Evolutionary conservation across 768 basidiomycete species (phyloP), one percentile per base, ranked within the genome.

Genomic region (Hysterangium stoloniferum): DNA sequence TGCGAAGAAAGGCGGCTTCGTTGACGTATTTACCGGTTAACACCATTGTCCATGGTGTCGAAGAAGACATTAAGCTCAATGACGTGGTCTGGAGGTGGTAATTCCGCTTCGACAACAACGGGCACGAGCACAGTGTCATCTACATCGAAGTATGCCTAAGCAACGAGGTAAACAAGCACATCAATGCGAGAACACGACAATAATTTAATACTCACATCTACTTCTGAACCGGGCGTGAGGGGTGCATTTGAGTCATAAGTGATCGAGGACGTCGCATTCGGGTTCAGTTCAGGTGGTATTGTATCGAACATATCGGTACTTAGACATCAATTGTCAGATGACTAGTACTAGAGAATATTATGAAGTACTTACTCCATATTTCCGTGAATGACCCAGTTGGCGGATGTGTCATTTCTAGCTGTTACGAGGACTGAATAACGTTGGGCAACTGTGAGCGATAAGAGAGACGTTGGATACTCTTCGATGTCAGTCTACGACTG

Each of bases 361-460:
- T n/a, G 8, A 11, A 19, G n/a, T 13, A 57, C 64, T 53, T 56
- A 68, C 67, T 94, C 89, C 79, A 97, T 89, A 71, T 93, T 88
- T 4, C 86, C 86, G 61, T 92, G 88, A 52, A 99, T 80, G 45
- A 78, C 80, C 82, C 83, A 98, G 71, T 99, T 96, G 19, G 77
- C 70, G 2, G 76, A 68, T 0, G 84, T 86, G 56, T 92, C 87
- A 65, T 94, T 94, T 42, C 85, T 79, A 8, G 95, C 94, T 9
- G 84, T 84, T 46, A 99, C 89, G 28, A 97, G 80, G 34, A 99
- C 72, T 0, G 93, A 94, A 66, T 95, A 96, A 17, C 95, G 81
- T 65, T 98, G 95, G 0, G 93, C 93, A 27, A 86, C 91, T 12
- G 89, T 74, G 51, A 97, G 52, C 36, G 79, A 75, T 44, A 97